Percentiles rank a stretch among this genome's conserved stretches.
Evolutionary conservation across 805 yeast genomes (phyloP).

Genomic region (Teunomyces atbi): DNA sequence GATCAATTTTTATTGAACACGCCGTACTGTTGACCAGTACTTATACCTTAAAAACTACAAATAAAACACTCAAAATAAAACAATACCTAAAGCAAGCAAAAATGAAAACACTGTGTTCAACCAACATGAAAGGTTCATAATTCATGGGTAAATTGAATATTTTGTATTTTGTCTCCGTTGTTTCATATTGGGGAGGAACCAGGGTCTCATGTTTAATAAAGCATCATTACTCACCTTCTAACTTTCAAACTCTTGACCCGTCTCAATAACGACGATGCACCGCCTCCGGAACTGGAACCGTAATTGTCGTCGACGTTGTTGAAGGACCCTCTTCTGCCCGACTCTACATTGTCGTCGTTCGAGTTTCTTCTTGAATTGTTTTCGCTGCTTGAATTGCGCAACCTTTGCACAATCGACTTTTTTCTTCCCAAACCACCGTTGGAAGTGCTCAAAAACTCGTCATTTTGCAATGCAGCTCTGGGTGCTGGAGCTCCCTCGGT

Average conservation of each 20-base stretch:
- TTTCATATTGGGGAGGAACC: not conserved
- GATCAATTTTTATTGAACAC: not conserved
- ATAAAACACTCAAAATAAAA: not conserved
- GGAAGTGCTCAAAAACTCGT: slow-evolving; percentile 22
- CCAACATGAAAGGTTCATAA: not conserved
- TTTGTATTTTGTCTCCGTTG: not conserved
- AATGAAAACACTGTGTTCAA: not conserved
- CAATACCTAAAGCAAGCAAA: not conserved
- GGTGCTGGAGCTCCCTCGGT: slow-evolving; percentile 95
- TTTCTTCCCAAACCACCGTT: slow-evolving; percentile 65
- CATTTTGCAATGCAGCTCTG: slow-evolving; percentile 31
- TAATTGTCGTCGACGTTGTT: slow-evolving; percentile 11
- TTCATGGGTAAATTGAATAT: not conserved
- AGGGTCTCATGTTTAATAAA: not conserved
- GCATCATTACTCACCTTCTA: slow-evolving; percentile 24
- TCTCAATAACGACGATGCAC: slow-evolving; percentile 54
- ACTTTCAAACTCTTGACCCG: slow-evolving; percentile 91
- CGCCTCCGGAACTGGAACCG: slow-evolving; percentile 10
- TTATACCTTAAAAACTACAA: not conserved
- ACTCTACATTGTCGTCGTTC: slow-evolving; percentile 17
- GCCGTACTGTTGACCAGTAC: not conserved
- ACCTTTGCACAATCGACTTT: slow-evolving; percentile 75
- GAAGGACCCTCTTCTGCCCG: slow-evolving; percentile 14
- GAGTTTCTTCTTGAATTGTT: slow-evolving; percentile 30
- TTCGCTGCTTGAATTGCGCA: slow-evolving; percentile 44